Conservation (phyloP, 2,329 filamentous ascomycete species). For the Nemania diffusa region DNA sequence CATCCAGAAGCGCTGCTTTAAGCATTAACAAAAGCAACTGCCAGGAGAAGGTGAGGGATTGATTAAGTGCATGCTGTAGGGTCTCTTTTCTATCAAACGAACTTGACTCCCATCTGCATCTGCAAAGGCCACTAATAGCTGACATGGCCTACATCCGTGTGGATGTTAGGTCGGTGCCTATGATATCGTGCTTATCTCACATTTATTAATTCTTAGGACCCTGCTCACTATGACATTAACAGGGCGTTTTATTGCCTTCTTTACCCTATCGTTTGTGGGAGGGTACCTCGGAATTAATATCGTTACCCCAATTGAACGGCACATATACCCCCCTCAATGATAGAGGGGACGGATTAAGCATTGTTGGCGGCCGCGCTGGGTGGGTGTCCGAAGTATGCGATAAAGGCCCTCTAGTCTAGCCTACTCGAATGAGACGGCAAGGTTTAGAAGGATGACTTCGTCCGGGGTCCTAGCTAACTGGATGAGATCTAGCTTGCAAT, state of each 20-base stretch:
- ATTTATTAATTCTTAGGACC: constrained; percentile 21
- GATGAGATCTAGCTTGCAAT: not conserved
- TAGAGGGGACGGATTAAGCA: not conserved
- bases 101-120: constrained; percentile 2
- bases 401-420: not conserved
- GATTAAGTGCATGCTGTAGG: not conserved
- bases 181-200: constrained; percentile 25
- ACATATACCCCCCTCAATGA: not conserved
- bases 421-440: not conserved
- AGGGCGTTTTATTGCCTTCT: constrained; percentile 5
- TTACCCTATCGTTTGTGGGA: not conserved
- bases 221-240: constrained; percentile 7
- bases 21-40: not conserved
- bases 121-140: constrained; percentile 13
- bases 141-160: constrained; percentile 6
- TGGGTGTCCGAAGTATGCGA: not conserved
- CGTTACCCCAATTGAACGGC: constrained; percentile 6
- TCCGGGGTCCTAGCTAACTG: no score
- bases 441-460: no score
- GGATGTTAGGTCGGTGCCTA: not conserved
- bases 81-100: not conserved
- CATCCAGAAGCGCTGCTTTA: not conserved
- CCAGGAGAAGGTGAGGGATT: not conserved
- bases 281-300: not conserved
- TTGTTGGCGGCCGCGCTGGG: not conserved